Evolutionary conservation across 2,329 filamentous ascomycete species (phyloP), one percentile per base, ranked within the genome.

Genomic region (Tolypocladium paradoxum): DNA sequence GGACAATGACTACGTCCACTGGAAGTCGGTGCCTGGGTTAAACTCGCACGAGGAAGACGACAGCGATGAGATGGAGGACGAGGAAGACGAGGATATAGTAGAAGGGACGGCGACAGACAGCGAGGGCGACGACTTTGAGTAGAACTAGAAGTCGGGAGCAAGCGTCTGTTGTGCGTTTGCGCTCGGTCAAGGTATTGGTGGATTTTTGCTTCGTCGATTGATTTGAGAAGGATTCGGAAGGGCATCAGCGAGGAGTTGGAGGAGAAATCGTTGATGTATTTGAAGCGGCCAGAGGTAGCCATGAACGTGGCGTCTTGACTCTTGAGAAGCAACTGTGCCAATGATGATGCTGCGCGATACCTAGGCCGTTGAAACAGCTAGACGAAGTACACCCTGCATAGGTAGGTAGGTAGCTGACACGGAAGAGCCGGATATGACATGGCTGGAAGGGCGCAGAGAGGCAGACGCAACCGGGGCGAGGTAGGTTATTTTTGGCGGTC

Each of bases 1-100:
- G 14, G 86, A 90, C 57, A 78, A 81, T 22, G 87, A 95, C 64
- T 96, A 96, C 64, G 78, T 92, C 33, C 77, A 84, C 50, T 96
- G 90, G 88, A 81, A 82, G 57, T 79, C 84, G 6, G 81, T 95
- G 36, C 83, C 84, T 0, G 88, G 87, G 0, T 70, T 90, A 12
- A 78, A 85, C 54, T 77, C 76, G 27, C 77, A 79, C 6, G 75
- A 77, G 7, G 77, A 76, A 16, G 73, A 79, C 48, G 76, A 78
- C 29, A 77, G 78, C 43, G 77, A 77, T 45, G 76, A 78, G 18
- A 72, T 75, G 6, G 77, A 79, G 11, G 76, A 76, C 31, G 70
- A 73, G 2, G 74, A 75, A 0, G 70, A 71, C 0, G 70, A 71
- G 2, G 68, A 70, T 11, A 68, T 74, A 1, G 73, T 77, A 2